Conservation (phyloP, 139 green algal genomes). For the Chlorella sp. region DNA sequence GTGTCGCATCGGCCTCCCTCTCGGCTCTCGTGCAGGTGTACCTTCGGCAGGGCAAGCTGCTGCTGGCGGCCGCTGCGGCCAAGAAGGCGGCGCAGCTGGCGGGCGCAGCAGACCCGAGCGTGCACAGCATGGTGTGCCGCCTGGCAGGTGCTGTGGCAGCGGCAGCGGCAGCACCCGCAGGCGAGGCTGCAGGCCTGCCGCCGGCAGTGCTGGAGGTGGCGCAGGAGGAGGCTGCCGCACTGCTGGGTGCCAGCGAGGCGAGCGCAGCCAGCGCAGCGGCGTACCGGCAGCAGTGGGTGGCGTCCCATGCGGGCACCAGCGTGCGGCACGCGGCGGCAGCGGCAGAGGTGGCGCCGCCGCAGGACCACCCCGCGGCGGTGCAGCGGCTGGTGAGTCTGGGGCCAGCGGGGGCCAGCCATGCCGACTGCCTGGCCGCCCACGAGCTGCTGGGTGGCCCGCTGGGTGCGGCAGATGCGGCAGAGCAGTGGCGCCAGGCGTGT, state of each 20-base stretch:
- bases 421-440: slow-evolving; percentile 50
- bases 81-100: slow-evolving; percentile 63
- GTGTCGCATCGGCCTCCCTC: no score
- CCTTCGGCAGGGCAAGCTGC: slow-evolving; percentile 64
- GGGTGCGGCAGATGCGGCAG: slow-evolving; percentile 44
- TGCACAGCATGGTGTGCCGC: slow-evolving; percentile 58
- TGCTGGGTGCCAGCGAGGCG: slow-evolving; percentile 46
- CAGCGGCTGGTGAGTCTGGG: slow-evolving; percentile 21
- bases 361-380: slow-evolving; percentile 22
- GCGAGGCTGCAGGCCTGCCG: not conserved
- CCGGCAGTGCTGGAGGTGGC: slow-evolving; percentile 39
- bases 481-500: slow-evolving; percentile 55
- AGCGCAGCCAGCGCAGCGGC: not conserved
- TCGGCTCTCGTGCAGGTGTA: slow-evolving; percentile 62
- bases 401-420: slow-evolving; percentile 27
- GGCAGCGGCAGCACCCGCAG: slow-evolving; percentile 4
- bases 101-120: slow-evolving; percentile 59
- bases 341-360: slow-evolving; percentile 49
- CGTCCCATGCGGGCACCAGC: slow-evolving; percentile 36
- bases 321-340: slow-evolving; percentile 57
- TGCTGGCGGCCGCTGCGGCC: slow-evolving; percentile 85
- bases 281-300: slow-evolving; percentile 48
- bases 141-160: slow-evolving; percentile 62
- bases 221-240: slow-evolving; percentile 47
- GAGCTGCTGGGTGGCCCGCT: slow-evolving; percentile 48